Evolutionary conservation across 768 basidiomycete genomes (phyloP), one percentile per base, ranked within the genome.

Genomic region (Boletus sensibilis): DNA sequence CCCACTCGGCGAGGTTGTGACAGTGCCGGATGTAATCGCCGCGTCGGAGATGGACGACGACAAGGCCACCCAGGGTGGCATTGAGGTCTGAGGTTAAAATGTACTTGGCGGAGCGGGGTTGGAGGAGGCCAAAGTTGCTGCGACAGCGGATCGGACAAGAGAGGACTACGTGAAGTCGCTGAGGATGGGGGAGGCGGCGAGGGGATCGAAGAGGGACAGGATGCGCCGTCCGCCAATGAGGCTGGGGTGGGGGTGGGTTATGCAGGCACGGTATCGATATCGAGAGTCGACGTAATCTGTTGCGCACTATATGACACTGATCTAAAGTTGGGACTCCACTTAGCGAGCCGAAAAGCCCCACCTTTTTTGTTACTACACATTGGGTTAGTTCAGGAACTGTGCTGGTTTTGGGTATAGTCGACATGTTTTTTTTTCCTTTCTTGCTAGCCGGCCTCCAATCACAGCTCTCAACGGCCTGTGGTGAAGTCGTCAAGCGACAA

Each of bases 21-120:
- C 84, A 85, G 61, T 84, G 83, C 0, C 83, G 77, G 43, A 80
- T 10, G 31, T 31, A 31, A 10, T 31, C 25, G 6, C 85, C 85
- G 2, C 82, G 73, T 0, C 84, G 78, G 39, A 85, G 73, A 50
- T 85, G 84, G 8, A 85, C 53, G 1, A 84, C 84, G 13, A 86
- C 64, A 6, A 84, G 72, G 2, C 78, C 80, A 1, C 68, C 61
- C 25, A 82, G 69, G 11, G 71, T 68, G 38, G 63, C 41, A 5
- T 51, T 48, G 12, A 63, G 65, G 33, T 61, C 52, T 21, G 60
- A 45, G 48, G 54, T 38, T 10, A 63, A 51, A 56, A 67, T 50
- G 25, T 65, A 52, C 21, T 62, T 63, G 35, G 65, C 68, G 16
- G 72, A 66, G 29, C 63, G 62, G 9, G 74, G 73, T 18, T 74